phyloP scores from a whole-genome alignment of 257 asterid species.

The Solanum sejunctum region DNA sequence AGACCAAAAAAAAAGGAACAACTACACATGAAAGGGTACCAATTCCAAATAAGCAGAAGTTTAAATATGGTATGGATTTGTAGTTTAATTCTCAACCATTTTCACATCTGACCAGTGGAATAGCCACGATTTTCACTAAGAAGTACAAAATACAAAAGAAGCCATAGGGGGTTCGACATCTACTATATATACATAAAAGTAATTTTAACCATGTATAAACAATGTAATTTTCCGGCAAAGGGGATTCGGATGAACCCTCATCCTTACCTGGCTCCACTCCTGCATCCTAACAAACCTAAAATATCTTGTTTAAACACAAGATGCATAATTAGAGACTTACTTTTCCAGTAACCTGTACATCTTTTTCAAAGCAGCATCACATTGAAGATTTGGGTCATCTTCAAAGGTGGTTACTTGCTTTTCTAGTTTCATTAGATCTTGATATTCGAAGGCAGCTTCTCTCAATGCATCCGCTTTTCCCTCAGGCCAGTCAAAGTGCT shows the following conservation, averaged over 20 bases:
- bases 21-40: background rate
- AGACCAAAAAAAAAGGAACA: background rate
- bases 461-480: slow-evolving; percentile 94
- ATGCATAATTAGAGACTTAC: slow-evolving; percentile 31
- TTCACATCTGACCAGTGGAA: background rate
- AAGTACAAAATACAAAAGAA: background rate
- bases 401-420: slow-evolving; percentile 61
- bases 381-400: slow-evolving; percentile 71
- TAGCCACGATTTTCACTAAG: background rate
- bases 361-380: slow-evolving; percentile 83
- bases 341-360: slow-evolving; percentile 94
- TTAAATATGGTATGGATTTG: background rate
- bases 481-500: slow-evolving; percentile 99
- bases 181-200: background rate
- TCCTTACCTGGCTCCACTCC: background rate
- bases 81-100: background rate
- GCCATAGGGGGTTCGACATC: background rate
- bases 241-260: background rate
- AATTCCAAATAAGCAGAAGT: background rate
- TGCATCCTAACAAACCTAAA: background rate
- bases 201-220: background rate
- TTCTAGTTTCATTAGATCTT: slow-evolving; percentile 80
- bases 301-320: background rate
- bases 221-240: background rate
- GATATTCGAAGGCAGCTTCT: slow-evolving; percentile 92